Conservation (phyloP, 495 filamentous ascomycete species). For the Aspergillus cavernicola region DNA sequence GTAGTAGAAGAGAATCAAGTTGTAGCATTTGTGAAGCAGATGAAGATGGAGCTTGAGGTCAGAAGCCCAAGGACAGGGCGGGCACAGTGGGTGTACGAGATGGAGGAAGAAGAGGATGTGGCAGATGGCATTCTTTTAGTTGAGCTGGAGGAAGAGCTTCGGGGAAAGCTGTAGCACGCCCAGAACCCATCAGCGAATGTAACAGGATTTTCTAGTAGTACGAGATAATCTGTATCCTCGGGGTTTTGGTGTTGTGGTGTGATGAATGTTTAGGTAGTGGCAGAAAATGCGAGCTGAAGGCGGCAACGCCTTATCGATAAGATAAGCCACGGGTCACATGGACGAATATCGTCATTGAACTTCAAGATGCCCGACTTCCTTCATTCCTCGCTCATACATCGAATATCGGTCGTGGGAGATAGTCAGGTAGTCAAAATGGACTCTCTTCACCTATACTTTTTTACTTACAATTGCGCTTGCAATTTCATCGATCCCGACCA, state of each 20-base stretch:
- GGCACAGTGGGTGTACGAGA: conserved; percentile 53
- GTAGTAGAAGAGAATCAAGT: conserved; percentile 49
- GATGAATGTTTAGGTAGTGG: not conserved
- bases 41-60: conserved; percentile 67
- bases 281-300: not conserved
- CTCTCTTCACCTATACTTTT: conserved; percentile 58
- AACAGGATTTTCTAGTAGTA: too few relatives aligned
- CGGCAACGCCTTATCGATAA: conserved; percentile 10
- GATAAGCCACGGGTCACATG: not conserved
- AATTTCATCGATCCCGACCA: conserved; percentile 56
- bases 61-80: conserved; percentile 44
- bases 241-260: too few relatives aligned
- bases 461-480: conserved; percentile 89
- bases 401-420: not conserved
- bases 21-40: conserved; percentile 60
- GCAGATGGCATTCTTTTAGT: conserved; percentile 54
- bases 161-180: conserved; percentile 27
- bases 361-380: not conserved
- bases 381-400: not conserved
- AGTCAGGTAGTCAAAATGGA: conserved; percentile 34
- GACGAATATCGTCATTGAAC: not conserved
- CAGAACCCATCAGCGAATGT: too few relatives aligned
- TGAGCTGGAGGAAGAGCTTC: conserved; percentile 43
- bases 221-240: too few relatives aligned
- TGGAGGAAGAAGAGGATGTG: conserved; percentile 58